Evolutionary conservation across 768 basidiomycete genomes (phyloP), one percentile per base, ranked within the genome.

Genomic region (Boletus sp.): DNA sequence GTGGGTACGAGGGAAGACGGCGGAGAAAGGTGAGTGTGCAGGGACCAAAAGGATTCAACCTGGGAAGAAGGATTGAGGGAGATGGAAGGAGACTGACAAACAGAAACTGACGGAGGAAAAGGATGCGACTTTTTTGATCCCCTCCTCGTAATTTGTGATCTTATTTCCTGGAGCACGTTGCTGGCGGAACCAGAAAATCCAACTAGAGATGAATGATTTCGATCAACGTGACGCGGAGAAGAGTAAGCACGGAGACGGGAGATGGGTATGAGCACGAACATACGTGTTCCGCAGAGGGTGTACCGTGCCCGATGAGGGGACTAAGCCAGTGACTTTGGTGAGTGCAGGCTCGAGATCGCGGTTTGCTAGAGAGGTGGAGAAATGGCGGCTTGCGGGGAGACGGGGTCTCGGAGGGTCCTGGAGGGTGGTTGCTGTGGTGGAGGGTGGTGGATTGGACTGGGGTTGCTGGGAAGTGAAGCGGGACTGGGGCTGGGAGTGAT

Each of bases 41-140:
- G 76, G 23, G 93, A 88, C 87, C 95, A 96, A 72, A 94, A 97
- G 35, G 93, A 95, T 74, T 98, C 96, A 49, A 93, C 90, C 87
- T 93, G 65, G 23, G 15, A 37, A 35, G n/a, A 42, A 38, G 35
- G 30, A 38, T 53, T 63, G 40, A 62, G 55, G 56, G 41, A 13
- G 53, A 19, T 29, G 53, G 11, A 42, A 14, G 15, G 7, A 40
- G 23, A 35, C 46, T 11, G 42, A 48, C 14, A 33, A 17, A 51
- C 35, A 48, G 49, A 11, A 0, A 77, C 85, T 49, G 57, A 92
- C 90, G 6, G 92, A 95, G 60, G 88, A 85, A 67, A 95, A 96
- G 5, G 90, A 84, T 6, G 93, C 84, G 44, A 98, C 85, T 71
- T 88, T 88, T 74, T 93, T 93, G 65, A 98, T 96, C 29, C 93